Percentiles rank a stretch among this genome's conserved stretches.
phyloP scores from a whole-genome alignment of 495 filamentous ascomycete genomes.

The Clavariopsis aquatica region DNA sequence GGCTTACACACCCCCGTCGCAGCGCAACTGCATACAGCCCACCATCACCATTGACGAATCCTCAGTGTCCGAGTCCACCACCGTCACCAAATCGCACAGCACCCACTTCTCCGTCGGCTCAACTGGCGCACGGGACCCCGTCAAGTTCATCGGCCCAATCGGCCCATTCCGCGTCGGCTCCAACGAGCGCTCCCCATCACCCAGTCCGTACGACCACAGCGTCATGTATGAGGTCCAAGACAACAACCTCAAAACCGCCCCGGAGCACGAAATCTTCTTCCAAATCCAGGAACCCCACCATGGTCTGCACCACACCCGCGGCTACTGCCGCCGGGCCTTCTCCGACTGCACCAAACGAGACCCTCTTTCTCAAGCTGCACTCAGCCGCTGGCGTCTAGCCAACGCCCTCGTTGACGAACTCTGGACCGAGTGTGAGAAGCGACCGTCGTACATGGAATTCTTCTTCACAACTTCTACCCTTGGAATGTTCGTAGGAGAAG shows the following conservation, averaged over 20 bases:
- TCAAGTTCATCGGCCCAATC: conserved; percentile 24
- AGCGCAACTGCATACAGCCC: background rate
- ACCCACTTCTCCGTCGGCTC: conserved; percentile 23
- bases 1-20: conserved; percentile 11
- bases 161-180: conserved; percentile 10
- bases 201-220: conserved; percentile 7
- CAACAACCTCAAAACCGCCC: background rate
- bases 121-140: conserved; percentile 8
- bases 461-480: conserved; percentile 24
- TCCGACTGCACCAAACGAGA: conserved; percentile 14
- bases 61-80: background rate
- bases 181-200: background rate
- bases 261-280: conserved; percentile 29
- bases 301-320: conserved; percentile 8
- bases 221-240: conserved; percentile 15
- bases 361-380: background rate
- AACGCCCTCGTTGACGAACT: conserved; percentile 14
- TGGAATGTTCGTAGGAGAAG: conserved; percentile 20
- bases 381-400: conserved; percentile 19
- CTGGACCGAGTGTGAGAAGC: conserved; percentile 16
- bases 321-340: conserved; percentile 19
- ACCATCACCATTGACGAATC: conserved; percentile 3
- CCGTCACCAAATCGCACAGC: background rate
- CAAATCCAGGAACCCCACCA: conserved; percentile 14
- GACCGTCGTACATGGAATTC: conserved; percentile 14